Base-by-base conservation (phyloP, 2,329 filamentous ascomycete species). In the Magnaporthales sp. region DNA sequence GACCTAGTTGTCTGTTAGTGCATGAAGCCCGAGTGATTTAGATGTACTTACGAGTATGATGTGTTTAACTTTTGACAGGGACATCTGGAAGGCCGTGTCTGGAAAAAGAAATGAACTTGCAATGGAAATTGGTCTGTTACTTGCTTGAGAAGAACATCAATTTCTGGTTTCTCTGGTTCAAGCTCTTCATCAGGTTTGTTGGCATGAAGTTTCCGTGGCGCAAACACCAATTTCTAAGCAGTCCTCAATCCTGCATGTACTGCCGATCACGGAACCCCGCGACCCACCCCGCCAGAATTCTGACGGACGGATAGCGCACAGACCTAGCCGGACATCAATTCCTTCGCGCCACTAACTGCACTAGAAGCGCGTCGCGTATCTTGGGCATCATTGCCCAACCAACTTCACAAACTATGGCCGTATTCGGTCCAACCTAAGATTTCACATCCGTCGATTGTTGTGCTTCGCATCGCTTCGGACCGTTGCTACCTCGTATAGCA, bases 31-130 rank as follows among this genome's bases (percentile, higher is more conserved):
- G 7, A 15, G 29, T 63, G 19, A 54, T 51, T 31, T 22, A 64
- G 8, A 31, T n/a, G n/a, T 54, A 67, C 75, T 54, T 13, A 78
- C 91, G 72, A 95, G 85, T 70, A 93, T 83, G 69, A 95, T 89
- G 75, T 93, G 88, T 73, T 91, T 90, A 73, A 94, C 85, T 71
- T 89, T 89, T 66, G 84, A 77, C 30, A 91, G 82, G 68, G 88
- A 89, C 87, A 90, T 91, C n/a, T n/a, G 15, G 5, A 19, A 46
- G 11, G n/a, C n/a, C 38, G 38, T 51, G 38, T n/a, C 32, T 46
- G 13, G 32, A 46, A n/a, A n/a, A n/a, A n/a, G n/a, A n/a, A n/a
- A n/a, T n/a, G n/a, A n/a, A n/a, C n/a, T n/a, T n/a, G n/a, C n/a
- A n/a, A n/a, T n/a, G n/a, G n/a, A n/a, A 38, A 38, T 38, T 8